These are phyloP conservation scores for Prunus mongolica DNA, from an alignment of 306 rosid species.

Conservation along the genomic window DNA sequence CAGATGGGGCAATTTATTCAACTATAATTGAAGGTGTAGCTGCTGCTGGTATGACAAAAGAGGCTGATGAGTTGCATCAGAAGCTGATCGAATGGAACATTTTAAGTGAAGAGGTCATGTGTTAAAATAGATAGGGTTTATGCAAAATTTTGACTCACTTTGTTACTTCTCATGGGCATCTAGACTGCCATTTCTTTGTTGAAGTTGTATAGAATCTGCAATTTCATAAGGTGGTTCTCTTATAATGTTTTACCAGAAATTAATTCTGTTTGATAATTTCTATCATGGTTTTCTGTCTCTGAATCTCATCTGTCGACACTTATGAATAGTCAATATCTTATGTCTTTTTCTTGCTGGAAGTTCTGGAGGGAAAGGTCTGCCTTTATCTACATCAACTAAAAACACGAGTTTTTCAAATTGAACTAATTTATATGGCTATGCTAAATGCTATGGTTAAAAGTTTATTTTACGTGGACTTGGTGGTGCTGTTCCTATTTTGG, in stretches of 20 bases:
- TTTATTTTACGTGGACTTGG: not conserved
- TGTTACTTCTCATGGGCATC: constrained; percentile 10
- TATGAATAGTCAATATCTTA: not conserved
- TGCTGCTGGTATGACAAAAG: constrained; percentile 65
- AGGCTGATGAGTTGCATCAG: constrained; percentile 67
- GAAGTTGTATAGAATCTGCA: constrained; percentile 20
- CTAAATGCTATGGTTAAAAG: no score
- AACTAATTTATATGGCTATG: not conserved
- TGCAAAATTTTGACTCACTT: constrained; percentile 26
- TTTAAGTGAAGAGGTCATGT: constrained; percentile 32
- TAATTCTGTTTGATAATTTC: not conserved
- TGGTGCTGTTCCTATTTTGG: not conserved
- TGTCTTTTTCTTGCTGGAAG: not conserved
- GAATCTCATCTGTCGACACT: not conserved
- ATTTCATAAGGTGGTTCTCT: constrained; percentile 23
- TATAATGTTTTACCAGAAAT: constrained; percentile 5
- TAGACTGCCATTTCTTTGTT: constrained; percentile 13
- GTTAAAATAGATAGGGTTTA: constrained; percentile 26
- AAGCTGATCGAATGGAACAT: constrained; percentile 53
- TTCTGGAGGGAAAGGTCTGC: not conserved
- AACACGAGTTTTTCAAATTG: not conserved
- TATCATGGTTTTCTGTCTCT: not conserved
- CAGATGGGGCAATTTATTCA: constrained; percentile 47
- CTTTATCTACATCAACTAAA: not conserved
- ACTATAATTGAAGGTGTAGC: constrained; percentile 58